These are phyloP conservation scores for Coemansia sp. DNA, from an alignment of 192 early-diverging fungal species.

Conservation along the genomic window DNA sequence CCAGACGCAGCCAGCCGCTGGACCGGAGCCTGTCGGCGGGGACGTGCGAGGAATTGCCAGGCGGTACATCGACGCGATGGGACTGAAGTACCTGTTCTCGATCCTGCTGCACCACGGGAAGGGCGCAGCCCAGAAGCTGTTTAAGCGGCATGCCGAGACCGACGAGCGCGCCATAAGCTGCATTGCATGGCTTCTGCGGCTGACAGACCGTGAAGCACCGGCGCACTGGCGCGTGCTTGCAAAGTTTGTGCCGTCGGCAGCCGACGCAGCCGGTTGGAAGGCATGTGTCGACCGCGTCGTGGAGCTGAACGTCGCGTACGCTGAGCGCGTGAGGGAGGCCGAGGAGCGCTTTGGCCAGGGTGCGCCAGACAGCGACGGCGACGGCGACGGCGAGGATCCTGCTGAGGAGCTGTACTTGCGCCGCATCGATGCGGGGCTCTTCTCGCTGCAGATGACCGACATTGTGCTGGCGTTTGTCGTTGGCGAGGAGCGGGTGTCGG, in stretches of 20 bases:
- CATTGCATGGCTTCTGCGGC: constrained; percentile 74
- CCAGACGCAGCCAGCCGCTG: neutral
- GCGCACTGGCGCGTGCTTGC: constrained; percentile 69
- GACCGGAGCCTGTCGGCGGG: neutral
- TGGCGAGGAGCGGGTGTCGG: constrained; percentile 49
- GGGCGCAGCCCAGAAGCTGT: constrained; percentile 74
- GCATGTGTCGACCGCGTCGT: constrained; percentile 82
- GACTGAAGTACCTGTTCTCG: constrained; percentile 84
- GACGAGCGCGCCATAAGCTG: constrained; percentile 89
- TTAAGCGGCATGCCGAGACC: constrained; percentile 72
- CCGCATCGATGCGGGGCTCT: constrained; percentile 78
- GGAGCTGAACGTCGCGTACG: constrained; percentile 72
- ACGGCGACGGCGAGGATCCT: constrained; percentile 59
- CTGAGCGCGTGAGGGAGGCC: constrained; percentile 58
- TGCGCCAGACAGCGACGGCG: constrained; percentile 37
- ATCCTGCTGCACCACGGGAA: constrained; percentile 77
- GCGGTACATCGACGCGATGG: constrained; percentile 78
- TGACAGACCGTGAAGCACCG: constrained; percentile 60
- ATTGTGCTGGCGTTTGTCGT: constrained; percentile 67
- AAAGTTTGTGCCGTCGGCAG: constrained; percentile 68
- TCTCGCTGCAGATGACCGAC: constrained; percentile 73
- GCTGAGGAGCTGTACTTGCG: constrained; percentile 66
- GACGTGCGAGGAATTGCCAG: constrained; percentile 57
- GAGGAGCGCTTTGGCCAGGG: constrained; percentile 57
- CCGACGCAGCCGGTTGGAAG: constrained; percentile 63